Conservation (phyloP, 2,329 filamentous ascomycete genomes). For the Fusarium brevicatenulatum region DNA sequence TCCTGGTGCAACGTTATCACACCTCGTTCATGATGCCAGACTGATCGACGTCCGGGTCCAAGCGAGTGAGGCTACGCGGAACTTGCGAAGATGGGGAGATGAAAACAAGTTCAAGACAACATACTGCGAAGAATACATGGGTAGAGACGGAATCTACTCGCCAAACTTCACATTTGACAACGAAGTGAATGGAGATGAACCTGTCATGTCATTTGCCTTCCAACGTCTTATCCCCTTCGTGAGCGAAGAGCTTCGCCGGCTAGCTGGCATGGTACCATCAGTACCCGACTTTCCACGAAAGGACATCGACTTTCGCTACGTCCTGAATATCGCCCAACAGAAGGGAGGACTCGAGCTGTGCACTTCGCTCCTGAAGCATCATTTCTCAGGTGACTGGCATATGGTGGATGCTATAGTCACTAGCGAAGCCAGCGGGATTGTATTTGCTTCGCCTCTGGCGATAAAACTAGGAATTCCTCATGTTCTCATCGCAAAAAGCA, state of each 20-base stretch:
- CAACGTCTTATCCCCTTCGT: constrained; percentile 57
- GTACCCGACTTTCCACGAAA: constrained; percentile 61
- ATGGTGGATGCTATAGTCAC: constrained; percentile 57
- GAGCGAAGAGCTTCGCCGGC: constrained; percentile 55
- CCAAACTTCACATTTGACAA: constrained; percentile 65
- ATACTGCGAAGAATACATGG: background rate
- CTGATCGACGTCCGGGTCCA: constrained; percentile 65
- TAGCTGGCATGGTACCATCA: constrained; percentile 61
- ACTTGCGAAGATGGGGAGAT: constrained; percentile 48
- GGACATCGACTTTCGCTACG: constrained; percentile 66
- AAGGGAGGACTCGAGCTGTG: constrained; percentile 62
- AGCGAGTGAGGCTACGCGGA: constrained; percentile 51
- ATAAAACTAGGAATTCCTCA: constrained; percentile 53
- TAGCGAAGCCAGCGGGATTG: constrained; percentile 67
- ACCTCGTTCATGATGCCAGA: constrained; percentile 62
- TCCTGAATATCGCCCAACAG: constrained; percentile 65
- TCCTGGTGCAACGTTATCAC: constrained; percentile 63
- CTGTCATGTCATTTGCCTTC: constrained; percentile 54
- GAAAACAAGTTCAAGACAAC: fast-evolving
- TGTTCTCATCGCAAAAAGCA: constrained; percentile 62
- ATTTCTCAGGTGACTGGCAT: constrained; percentile 59
- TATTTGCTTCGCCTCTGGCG: constrained; percentile 65
- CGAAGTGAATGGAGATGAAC: constrained; percentile 53
- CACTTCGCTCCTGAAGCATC: constrained; percentile 58
- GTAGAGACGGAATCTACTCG: constrained; percentile 41